Evolutionary conservation across 352 stramenopile genomes (phyloP), one percentile per base, ranked within the genome.

Genomic region (Elongisporangium prolatum): DNA sequence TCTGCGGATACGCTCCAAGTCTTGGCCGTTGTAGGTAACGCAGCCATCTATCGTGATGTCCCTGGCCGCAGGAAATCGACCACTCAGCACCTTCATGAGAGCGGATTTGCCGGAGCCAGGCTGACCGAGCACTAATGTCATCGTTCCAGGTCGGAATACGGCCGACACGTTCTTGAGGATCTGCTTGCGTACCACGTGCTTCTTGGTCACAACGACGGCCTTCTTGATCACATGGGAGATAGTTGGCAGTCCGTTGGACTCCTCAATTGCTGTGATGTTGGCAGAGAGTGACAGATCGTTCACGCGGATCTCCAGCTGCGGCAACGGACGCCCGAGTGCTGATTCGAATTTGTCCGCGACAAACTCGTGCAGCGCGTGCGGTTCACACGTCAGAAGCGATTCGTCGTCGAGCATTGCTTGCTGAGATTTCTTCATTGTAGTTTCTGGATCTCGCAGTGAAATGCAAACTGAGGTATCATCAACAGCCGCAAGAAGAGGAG

Each of bases 151-250:
- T 22, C 72, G 71, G 54, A 87, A 60, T 18, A 82, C 71, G 28
- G 71, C 73, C 34, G 66, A 83, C 56, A 71, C 63, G 38, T 77
- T 66, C 44, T 77, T 64, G 50, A 86, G 65, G 56, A 86, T 86
- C 38, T 72, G 61, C 20, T 75, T 71, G 61, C 58, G 67, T 13
- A 74, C 65, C n/a, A 75, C 68, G 38, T 69, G 63, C 67, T 85
- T 79, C 57, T 73, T 75, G 53, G 66, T 65, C 21, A 56, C 56
- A 24, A 57, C 48, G 48, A 84, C 48, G 16, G 47, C 38, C 54
- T 75, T 72, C 66, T 78, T 77, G 49, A 65, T 49, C n/a, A 67
- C 67, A 61, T 82, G 80, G 11, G 54, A 64, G 21, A 85, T 20
- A 20, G 75, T 85, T 28, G 74, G 74, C 56, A 84, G 56, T 57